Conservation (phyloP, 1,139 yeast genomes). For the Candida tunisiensis region DNA sequence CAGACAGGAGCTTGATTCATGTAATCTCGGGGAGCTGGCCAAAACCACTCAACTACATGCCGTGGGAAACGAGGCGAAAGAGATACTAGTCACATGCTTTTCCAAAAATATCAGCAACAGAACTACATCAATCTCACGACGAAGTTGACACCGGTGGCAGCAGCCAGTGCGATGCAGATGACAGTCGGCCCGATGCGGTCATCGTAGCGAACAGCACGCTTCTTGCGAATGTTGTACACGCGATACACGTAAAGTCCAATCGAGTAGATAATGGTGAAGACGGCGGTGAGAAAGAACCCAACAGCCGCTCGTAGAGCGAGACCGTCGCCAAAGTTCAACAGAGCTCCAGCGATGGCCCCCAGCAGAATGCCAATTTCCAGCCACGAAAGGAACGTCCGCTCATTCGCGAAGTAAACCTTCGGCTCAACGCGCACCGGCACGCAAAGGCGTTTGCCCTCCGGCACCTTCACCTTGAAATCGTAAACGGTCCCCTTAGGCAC, state of each 20-base stretch:
- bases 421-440: constrained; percentile 98
- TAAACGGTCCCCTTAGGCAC: constrained; percentile 73
- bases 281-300: constrained; percentile 76
- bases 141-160: constrained; percentile 61
- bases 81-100: too few relatives aligned
- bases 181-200: constrained; percentile 79
- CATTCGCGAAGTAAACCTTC: constrained; percentile 95
- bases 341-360: constrained; percentile 89
- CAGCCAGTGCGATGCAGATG: constrained; percentile 57
- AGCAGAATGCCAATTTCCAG: constrained; percentile 86
- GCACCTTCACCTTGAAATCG: constrained; percentile 22
- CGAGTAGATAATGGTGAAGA: constrained; percentile 59
- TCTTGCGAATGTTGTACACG: constrained; percentile 65
- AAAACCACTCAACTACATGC: too few relatives aligned
- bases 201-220: constrained; percentile 70
- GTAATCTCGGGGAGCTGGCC: too few relatives aligned
- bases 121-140: constrained; percentile 24
- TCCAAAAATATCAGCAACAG: too few relatives aligned
- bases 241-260: constrained; percentile 65
- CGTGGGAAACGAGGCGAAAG: too few relatives aligned
- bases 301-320: constrained; percentile 68
- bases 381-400: constrained; percentile 95
- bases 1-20: too few relatives aligned
- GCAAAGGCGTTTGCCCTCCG: constrained; percentile 82
- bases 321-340: constrained; percentile 78